Percentiles rank a stretch among this genome's conserved stretches.
Conservation (phyloP, 805 yeast genomes). For the Wickerhamomyces strasburgensis region DNA sequence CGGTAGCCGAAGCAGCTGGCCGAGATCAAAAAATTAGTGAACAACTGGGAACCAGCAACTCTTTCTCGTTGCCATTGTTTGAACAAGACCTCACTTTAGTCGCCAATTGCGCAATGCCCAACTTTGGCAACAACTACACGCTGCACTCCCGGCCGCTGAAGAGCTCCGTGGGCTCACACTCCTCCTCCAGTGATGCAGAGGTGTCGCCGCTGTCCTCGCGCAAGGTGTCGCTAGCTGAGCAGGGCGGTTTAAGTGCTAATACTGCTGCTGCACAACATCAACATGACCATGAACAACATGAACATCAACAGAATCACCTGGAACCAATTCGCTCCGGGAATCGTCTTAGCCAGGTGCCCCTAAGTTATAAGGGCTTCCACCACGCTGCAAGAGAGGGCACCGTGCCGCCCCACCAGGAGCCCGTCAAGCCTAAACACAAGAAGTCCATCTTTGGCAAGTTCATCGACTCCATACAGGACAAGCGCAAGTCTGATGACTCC, state of each 20-base stretch:
- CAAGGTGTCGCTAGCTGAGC: constrained; percentile 22
- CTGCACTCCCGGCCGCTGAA: constrained; percentile 8
- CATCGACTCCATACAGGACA: constrained; percentile 24
- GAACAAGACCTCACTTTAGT: no score
- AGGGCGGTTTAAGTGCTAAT: neutral
- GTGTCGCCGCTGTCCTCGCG: constrained; percentile 18
- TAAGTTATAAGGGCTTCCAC: constrained; percentile 28
- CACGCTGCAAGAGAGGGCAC: constrained; percentile 24
- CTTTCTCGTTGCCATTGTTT: no score
- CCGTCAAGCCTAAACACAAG: constrained; percentile 38
- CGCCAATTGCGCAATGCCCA: constrained; percentile 5
- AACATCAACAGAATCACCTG: neutral
- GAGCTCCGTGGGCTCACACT: constrained; percentile 13
- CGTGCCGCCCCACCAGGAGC: constrained; percentile 44
- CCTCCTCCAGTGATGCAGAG: constrained; percentile 14
- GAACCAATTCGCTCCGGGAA: neutral
- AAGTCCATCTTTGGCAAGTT: constrained; percentile 25
- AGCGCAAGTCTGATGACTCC: constrained; percentile 1
- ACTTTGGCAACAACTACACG: constrained; percentile 12
- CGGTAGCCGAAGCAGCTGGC: no score
- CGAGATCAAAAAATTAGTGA: no score
- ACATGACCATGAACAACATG: neutral
- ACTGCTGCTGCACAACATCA: neutral
- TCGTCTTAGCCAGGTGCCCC: constrained; percentile 16
- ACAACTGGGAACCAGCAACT: no score